Percentiles rank a stretch among this genome's conserved stretches.
Evolutionary conservation across 2,329 filamentous ascomycete genomes (phyloP).

Genomic region (Coniosporium tulheliwenetii): DNA sequence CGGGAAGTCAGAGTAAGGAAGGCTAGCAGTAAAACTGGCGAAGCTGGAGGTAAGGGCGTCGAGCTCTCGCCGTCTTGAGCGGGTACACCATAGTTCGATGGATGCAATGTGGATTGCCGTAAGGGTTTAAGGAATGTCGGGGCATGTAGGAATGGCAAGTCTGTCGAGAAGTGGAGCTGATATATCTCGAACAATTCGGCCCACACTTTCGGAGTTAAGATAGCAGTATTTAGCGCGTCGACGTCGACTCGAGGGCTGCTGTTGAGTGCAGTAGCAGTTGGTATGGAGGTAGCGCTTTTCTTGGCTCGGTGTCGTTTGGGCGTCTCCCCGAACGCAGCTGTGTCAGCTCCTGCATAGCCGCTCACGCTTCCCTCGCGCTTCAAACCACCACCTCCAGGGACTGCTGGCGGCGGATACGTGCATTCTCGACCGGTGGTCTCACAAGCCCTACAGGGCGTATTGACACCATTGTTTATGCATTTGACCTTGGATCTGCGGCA

Average conservation of each 20-base stretch:
- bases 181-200: slow-evolving; percentile 55
- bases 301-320: slow-evolving; percentile 18
- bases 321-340: slow-evolving; percentile 9
- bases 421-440: slow-evolving; percentile 57
- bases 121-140: slow-evolving; percentile 42
- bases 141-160: slow-evolving; percentile 56
- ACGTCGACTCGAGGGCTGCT: slow-evolving; percentile 29
- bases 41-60: slow-evolving; percentile 34
- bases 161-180: slow-evolving; percentile 54
- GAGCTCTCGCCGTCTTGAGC: slow-evolving; percentile 8
- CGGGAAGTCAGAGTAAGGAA: slow-evolving; percentile 54
- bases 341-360: background rate
- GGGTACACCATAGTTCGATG: slow-evolving; percentile 23
- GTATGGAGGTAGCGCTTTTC: slow-evolving; percentile 20
- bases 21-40: slow-evolving; percentile 42
- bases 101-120: slow-evolving; percentile 12
- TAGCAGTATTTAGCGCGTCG: slow-evolving; percentile 44
- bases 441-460: slow-evolving; percentile 59
- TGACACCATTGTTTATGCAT: slow-evolving; percentile 63
- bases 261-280: slow-evolving; percentile 21
- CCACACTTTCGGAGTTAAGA: slow-evolving; percentile 52
- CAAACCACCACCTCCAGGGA: slow-evolving; percentile 20
- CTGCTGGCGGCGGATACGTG: slow-evolving; percentile 44
- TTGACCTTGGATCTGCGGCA: slow-evolving; percentile 76
- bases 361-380: slow-evolving; percentile 11